Conservation (phyloP, 495 filamentous ascomycete genomes). For the Cryomyces minteri region DNA sequence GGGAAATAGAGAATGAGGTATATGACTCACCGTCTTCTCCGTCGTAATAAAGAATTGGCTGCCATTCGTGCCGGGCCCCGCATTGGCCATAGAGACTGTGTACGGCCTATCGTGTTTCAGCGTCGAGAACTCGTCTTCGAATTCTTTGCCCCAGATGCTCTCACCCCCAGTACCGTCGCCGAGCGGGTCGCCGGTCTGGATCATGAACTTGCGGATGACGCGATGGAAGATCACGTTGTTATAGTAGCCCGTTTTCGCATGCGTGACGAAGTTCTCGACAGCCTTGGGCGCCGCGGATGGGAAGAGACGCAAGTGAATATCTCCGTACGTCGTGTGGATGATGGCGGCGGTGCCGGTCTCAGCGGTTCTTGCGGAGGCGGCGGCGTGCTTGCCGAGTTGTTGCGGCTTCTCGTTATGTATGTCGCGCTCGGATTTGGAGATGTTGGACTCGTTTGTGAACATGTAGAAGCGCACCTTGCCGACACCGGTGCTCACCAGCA, state of each 20-base stretch:
- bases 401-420: conserved; percentile 86
- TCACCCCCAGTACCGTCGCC: conserved; percentile 94
- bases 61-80: conserved; percentile 60
- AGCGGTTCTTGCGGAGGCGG: conserved; percentile 33
- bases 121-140: conserved; percentile 85
- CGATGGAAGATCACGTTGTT: conserved; percentile 96
- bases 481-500: conserved; percentile 65
- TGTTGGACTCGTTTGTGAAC: conserved; percentile 64
- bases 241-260: conserved; percentile 78
- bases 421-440: conserved; percentile 73
- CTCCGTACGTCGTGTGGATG: conserved; percentile 83
- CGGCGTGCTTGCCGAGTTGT: conserved; percentile 14
- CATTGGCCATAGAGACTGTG: conserved; percentile 93
- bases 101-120: conserved; percentile 92
- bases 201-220: conserved; percentile 98
- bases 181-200: conserved; percentile 77
- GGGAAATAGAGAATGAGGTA: background rate
- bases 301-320: conserved; percentile 88
- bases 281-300: conserved; percentile 83
- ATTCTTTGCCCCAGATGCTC: conserved; percentile 91
- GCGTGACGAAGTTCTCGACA: conserved; percentile 97
- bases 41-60: conserved; percentile 95
- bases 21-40: conserved; percentile 53
- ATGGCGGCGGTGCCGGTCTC: conserved; percentile 65
- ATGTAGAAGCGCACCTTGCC: conserved; percentile 94